These are phyloP conservation scores for Bryoerythrophyllum caledonicum DNA, from an alignment of 225 moss, liverwort and hornwort genomes.

Conservation along the genomic window DNA sequence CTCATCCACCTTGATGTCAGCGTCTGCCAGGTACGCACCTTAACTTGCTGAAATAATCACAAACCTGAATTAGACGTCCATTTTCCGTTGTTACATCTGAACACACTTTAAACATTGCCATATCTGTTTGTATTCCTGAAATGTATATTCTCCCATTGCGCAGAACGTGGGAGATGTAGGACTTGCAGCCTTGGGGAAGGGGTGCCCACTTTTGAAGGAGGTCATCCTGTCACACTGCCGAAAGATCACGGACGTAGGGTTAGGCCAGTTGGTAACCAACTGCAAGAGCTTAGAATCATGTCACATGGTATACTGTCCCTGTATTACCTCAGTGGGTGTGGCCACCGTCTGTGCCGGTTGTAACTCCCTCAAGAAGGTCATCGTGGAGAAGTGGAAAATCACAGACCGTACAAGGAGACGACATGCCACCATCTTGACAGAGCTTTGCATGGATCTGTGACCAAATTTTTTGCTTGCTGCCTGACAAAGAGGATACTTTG, in stretches of 20 bases:
- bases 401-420: slow-evolving; percentile 65
- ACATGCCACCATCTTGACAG: slow-evolving; percentile 59
- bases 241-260: slow-evolving; percentile 61
- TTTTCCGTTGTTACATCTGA: not conserved
- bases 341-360: slow-evolving; percentile 71
- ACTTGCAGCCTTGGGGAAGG: slow-evolving; percentile 64
- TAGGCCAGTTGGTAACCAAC: slow-evolving; percentile 60
- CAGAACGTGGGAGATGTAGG: slow-evolving; percentile 78
- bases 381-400: slow-evolving; percentile 79
- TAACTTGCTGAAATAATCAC: not conserved
- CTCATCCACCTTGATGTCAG: slow-evolving; percentile 70
- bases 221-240: slow-evolving; percentile 74
- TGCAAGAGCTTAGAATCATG: slow-evolving; percentile 65
- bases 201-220: slow-evolving; percentile 67
- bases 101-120: not conserved
- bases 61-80: not conserved
- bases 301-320: slow-evolving; percentile 79
- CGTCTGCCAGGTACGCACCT: slow-evolving; percentile 60
- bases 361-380: slow-evolving; percentile 65
- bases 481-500: not conserved
- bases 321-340: slow-evolving; percentile 65
- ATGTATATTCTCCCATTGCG: not conserved
- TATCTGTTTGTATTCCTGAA: not conserved
- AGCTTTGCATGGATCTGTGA: slow-evolving; percentile 66
- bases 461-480: not conserved